Conservation (phyloP, 768 basidiomycete species). For the Tricholomella constricta region DNA sequence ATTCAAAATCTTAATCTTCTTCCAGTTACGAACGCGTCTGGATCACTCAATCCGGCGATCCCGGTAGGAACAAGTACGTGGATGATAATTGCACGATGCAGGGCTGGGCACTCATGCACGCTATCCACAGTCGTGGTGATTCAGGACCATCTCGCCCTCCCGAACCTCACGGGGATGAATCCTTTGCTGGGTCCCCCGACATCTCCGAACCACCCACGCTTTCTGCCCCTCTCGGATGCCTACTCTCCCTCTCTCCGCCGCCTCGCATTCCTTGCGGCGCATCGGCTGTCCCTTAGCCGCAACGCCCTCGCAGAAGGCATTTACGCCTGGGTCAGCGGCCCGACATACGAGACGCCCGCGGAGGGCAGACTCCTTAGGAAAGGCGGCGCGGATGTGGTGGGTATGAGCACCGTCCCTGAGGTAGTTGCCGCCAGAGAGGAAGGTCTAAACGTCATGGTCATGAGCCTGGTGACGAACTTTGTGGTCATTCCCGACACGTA, state of each 20-base stretch:
- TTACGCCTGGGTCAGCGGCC: constrained; percentile 90
- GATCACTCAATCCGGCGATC: constrained; percentile 72
- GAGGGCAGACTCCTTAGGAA: constrained; percentile 77
- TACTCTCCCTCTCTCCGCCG: constrained; percentile 76
- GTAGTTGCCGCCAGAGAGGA: constrained; percentile 80
- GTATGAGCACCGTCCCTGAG: constrained; percentile 93
- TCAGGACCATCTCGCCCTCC: constrained; percentile 83
- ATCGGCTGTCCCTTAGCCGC: constrained; percentile 53
- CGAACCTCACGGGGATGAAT: constrained; percentile 75
- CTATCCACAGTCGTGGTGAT: constrained; percentile 70
- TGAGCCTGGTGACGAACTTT: constrained; percentile 85
- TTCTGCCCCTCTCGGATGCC: constrained; percentile 83
- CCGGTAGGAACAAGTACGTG: constrained; percentile 79
- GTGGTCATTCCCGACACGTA: constrained; percentile 75
- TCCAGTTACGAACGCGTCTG: constrained; percentile 87
- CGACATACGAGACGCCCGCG: constrained; percentile 87
- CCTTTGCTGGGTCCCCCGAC: constrained; percentile 74
- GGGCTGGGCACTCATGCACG: background rate
- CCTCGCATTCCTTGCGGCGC: constrained; percentile 70
- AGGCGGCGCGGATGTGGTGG: constrained; percentile 87
- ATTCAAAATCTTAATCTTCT: background rate
- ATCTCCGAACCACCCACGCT: constrained; percentile 64
- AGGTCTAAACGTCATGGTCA: constrained; percentile 72
- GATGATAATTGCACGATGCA: background rate
- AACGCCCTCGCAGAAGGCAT: constrained; percentile 75